Evolutionary conservation across 1,284 basidiomycete species (phyloP), one percentile per base, ranked within the genome.

Genomic region (Melampsora americana): DNA sequence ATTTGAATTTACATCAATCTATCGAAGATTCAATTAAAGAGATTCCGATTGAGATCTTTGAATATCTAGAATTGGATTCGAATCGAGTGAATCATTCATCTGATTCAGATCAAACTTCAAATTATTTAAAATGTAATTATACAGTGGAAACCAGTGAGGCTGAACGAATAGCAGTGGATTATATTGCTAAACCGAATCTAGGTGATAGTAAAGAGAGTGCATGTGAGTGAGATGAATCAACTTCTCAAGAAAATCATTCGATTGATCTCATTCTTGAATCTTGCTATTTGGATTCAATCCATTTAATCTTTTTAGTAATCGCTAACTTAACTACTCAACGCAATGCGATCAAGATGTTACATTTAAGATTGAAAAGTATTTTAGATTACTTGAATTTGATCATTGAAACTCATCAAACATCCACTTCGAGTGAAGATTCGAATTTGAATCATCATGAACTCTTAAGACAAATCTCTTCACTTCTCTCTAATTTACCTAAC

Each of bases 141-240:
- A 89, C 86, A 72, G 90, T 99, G n/a, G 93, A 97, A 83, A 97
- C 95, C 0, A 95, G 95, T 35, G 96, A 99, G 84, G 95, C 96
- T 6, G 95, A 99, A 82, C 88, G 96, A 39, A 97, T 99, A 78
- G 96, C 96, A 1, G 95, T 99, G 0, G 95, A 99, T 83, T 94
- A 93, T 86, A 92, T 93, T 0, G 90, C 92, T 16, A 90, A 90
- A 82, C 93, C 93, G n/a, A 91, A 92, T 46, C 82, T 82, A 7
- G 91, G 90, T 44, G 12, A 42, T 42, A 90, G 89, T 64, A 90
- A 90, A 73, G 90, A 89, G 80, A 86, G 90, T 85, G 78, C 77
- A 23, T 79, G 84, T 84, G 77, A 79, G 83, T 82, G n/a, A n/a
- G n/a, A n/a, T n/a, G n/a, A n/a, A n/a, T n/a, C n/a, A n/a, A n/a